Evolutionary conservation across 164 flowering plant species (phyloP).

Genomic region (Vitis cinerea): DNA sequence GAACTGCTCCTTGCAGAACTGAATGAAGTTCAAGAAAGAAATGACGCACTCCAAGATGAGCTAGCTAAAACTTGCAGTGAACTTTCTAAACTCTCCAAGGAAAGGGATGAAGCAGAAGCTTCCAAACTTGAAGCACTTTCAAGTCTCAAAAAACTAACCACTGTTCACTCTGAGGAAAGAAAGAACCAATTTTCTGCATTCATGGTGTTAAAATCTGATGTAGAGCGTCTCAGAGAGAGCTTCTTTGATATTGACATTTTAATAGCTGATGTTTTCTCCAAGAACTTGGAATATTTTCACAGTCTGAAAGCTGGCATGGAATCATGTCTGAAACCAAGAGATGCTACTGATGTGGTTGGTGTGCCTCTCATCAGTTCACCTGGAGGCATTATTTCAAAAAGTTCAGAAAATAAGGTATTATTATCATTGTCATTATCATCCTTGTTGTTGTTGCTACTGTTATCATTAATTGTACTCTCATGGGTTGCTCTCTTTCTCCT

Average conservation of each 20-base stretch:
- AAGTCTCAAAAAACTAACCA: constrained; percentile 42
- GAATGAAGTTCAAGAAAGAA: constrained; percentile 96
- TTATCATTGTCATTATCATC: neutral
- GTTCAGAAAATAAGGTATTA: constrained; percentile 45
- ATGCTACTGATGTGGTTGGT: constrained; percentile 14
- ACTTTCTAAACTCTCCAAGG: constrained; percentile 46
- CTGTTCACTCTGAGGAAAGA: constrained; percentile 38
- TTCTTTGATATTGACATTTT: constrained; percentile 35
- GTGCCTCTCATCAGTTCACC: constrained; percentile 21
- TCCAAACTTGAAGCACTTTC: constrained; percentile 65
- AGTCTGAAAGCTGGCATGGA: constrained; percentile 44
- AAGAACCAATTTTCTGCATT: constrained; percentile 40
- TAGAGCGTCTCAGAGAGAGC: constrained; percentile 44
- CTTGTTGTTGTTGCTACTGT: neutral
- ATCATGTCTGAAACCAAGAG: constrained; percentile 36
- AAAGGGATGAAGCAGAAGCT: constrained; percentile 58
- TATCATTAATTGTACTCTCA: neutral
- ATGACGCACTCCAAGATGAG: constrained; percentile 84
- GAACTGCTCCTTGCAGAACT: constrained; percentile 84
- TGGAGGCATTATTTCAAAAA: constrained; percentile 25
- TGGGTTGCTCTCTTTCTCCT: neutral
- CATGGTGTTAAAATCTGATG: constrained; percentile 33
- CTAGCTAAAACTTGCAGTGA: constrained; percentile 43
- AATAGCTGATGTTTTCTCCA: constrained; percentile 40
- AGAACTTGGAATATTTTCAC: constrained; percentile 53